Conservation (phyloP, 305 asterid genomes). For the Fraxinus xanthoxyloides region DNA sequence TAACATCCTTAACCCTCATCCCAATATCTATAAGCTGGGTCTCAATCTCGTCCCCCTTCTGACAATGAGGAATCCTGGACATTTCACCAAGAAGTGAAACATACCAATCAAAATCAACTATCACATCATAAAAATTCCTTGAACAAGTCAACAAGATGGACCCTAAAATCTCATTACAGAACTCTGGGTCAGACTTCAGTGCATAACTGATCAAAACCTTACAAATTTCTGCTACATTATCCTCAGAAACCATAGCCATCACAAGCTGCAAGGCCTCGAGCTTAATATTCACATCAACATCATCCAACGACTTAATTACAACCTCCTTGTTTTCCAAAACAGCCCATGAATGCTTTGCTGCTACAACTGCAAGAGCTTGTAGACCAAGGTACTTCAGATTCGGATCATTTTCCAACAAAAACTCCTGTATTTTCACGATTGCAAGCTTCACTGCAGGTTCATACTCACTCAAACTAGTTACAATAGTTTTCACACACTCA, state of each 20-base stretch:
- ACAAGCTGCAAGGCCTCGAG: slow-evolving; percentile 86
- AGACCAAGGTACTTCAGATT: slow-evolving; percentile 87
- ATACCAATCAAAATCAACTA: slow-evolving; percentile 91
- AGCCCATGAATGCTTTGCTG: slow-evolving; percentile 67
- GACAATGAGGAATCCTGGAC: slow-evolving; percentile 83
- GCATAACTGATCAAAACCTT: slow-evolving; percentile 83
- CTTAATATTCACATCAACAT: slow-evolving; percentile 68
- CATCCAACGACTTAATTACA: slow-evolving; percentile 89
- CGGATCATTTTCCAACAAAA: slow-evolving; percentile 76
- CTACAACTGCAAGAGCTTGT: slow-evolving; percentile 66
- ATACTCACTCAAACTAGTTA: slow-evolving; percentile 68
- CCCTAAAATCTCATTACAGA: slow-evolving; percentile 84
- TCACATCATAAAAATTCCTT: slow-evolving; percentile 67
- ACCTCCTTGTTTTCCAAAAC: slow-evolving; percentile 85
- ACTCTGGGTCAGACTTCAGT: slow-evolving; percentile 81
- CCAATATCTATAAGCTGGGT: slow-evolving; percentile 84
- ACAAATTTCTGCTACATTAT: slow-evolving; percentile 79
- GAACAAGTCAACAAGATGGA: slow-evolving; percentile 68
- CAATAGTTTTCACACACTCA: slow-evolving; percentile 78
- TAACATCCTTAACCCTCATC: slow-evolving; percentile 94
- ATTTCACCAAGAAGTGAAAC: slow-evolving; percentile 85
- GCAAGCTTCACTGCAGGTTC: slow-evolving; percentile 83
- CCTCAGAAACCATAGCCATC: slow-evolving; percentile 86
- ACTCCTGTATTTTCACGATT: slow-evolving; percentile 68
- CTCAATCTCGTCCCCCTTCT: slow-evolving; percentile 78